Percentiles rank a stretch among this genome's conserved stretches.
These are phyloP conservation scores for Tuber umbilicatum DNA, from an alignment of 495 filamentous ascomycete genomes.

Conservation along the genomic window DNA sequence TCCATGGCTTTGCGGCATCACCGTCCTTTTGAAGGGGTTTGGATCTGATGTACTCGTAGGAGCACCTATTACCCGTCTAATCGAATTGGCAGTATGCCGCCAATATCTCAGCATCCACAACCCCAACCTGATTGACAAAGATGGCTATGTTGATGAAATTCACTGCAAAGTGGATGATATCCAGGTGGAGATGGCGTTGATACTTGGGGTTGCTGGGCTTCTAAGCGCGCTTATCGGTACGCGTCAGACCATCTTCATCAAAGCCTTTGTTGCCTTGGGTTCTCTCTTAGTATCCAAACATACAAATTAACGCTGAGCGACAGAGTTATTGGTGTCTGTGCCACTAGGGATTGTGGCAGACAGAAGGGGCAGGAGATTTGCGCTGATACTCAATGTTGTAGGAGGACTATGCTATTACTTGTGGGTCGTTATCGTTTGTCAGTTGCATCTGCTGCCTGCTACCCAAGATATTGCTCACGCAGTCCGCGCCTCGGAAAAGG, in stretches of 20 bases:
- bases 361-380: background rate
- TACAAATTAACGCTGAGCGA: background rate
- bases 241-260: background rate
- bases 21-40: constrained; percentile 5
- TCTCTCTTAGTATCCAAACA: background rate
- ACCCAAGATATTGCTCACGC: background rate
- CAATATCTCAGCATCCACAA: background rate
- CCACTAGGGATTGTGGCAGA: background rate
- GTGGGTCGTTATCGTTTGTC: constrained; percentile 7
- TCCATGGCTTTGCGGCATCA: background rate
- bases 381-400: constrained; percentile 2
- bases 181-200: background rate
- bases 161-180: constrained; percentile 6
- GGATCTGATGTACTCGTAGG: background rate
- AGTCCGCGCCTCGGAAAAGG: background rate
- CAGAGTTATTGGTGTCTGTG: constrained; percentile 14
- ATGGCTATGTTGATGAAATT: background rate
- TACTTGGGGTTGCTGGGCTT: background rate
- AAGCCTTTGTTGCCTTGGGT: background rate
- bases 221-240: constrained; percentile 8
- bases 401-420: background rate
- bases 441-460: too few relatives aligned
- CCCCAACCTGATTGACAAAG: background rate
- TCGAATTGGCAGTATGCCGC: background rate
- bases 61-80: constrained; percentile 12